These are phyloP conservation scores for Aspergillus campestris DNA, from an alignment of 495 filamentous ascomycete genomes.

Conservation along the genomic window DNA sequence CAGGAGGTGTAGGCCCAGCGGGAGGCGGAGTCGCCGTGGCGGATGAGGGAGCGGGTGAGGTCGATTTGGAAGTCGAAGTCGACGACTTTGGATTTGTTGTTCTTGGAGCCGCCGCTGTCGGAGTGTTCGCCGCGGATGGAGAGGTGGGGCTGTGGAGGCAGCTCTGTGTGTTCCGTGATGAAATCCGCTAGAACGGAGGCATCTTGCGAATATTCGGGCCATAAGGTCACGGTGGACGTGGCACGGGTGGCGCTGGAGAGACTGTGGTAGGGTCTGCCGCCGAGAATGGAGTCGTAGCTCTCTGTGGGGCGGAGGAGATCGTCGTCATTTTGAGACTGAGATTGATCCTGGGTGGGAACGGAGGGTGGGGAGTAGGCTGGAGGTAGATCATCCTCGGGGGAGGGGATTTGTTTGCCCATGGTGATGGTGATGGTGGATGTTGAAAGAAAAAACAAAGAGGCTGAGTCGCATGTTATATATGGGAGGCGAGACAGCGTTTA, in stretches of 20 bases:
- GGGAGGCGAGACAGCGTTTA: too few relatives aligned
- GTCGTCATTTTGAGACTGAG: not conserved
- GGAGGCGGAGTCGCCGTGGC: constrained; percentile 11
- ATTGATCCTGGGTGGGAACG: not conserved
- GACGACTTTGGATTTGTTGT: constrained; percentile 16
- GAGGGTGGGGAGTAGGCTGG: too few relatives aligned
- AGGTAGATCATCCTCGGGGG: too few relatives aligned
- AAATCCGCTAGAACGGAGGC: constrained; percentile 17
- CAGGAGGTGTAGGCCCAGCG: constrained; percentile 10
- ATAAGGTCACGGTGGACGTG: constrained; percentile 17
- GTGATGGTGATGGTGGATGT: too few relatives aligned
- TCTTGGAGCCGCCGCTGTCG: constrained; percentile 9
- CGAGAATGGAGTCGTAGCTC: constrained; percentile 3
- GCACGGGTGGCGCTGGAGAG: constrained; percentile 5
- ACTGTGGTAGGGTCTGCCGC: constrained; percentile 2
- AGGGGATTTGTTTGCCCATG: too few relatives aligned
- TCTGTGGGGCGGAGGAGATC: constrained; percentile 1
- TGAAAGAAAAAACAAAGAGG: too few relatives aligned
- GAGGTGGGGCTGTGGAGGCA: constrained; percentile 31
- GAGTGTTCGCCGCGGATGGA: constrained; percentile 25
- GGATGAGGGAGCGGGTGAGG: constrained; percentile 26
- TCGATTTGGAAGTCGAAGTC: constrained; percentile 37
- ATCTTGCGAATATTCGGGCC: constrained; percentile 17
- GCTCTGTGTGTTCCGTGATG: constrained; percentile 22
- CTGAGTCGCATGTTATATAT: too few relatives aligned